Base-by-base conservation (phyloP, 495 filamentous ascomycete species). In the Penicillium cataractarum region DNA sequence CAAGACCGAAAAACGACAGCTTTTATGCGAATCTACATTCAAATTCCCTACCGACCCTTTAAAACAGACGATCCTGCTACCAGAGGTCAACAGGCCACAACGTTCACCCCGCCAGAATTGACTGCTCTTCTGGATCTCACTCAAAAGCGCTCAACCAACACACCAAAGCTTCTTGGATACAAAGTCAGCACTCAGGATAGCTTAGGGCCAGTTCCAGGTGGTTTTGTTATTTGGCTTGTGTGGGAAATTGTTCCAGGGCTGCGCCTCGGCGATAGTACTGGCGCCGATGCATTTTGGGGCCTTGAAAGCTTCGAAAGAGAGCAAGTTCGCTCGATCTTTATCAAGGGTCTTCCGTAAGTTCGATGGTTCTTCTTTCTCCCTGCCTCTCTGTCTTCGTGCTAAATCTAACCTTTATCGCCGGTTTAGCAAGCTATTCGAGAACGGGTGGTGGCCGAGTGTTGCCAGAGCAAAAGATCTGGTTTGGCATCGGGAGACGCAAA, bases 1-100 rank as follows among this genome's bases (percentile, higher is more conserved):
- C 26, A 24, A 24, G 8, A 26, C 0, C 21, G 17, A 4, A 2
- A 21, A 50, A 24, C 49, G n/a, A 58, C 49, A 46, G 42, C 56
- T 27, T 49, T 58, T 10, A 58, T 58, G 56, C 27, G 56, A 58
- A 35, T 58, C 31, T 49, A 58, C n/a, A 33, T 49, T 9, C 56
- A 58, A 15, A 32, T 58, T 49, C 56, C 42, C 29, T 10, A 50
- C 27, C 46, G 46, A 50, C 26, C 4, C 15, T 27, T 22, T 17
- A 22, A 22, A 50, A 50, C 27, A 10, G 22, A 26, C 3, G 21
- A 50, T 50, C 4, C 22, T 1, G 26, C 26, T 27, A 10, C 46
- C 6, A 50, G 46, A 50, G 13, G 46, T 22, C 22, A 22, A 24
- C 46, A 50, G 27, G 46, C 46, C 46, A 27, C 13, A 15, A 50